Evolutionary conservation across 2,329 filamentous ascomycete genomes (phyloP), one percentile per base, ranked within the genome.

Genomic region (Penicillium polonicum): DNA sequence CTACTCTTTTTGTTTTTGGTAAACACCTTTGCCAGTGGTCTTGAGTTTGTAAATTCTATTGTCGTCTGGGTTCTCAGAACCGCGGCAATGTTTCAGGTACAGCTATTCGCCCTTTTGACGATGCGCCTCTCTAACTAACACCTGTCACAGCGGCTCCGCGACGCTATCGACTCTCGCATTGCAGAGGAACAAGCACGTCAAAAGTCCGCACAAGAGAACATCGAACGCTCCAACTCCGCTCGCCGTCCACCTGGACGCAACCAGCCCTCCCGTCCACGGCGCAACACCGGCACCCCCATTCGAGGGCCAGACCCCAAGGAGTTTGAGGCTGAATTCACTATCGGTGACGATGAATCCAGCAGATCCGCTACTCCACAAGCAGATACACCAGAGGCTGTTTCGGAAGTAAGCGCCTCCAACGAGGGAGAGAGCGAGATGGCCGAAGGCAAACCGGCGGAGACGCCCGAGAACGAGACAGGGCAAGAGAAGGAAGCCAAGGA

Each of bases 101-200:
- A 54, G 13, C 21, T 46, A 27, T 46, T 31, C 31, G 42, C 15
- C 21, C 45, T 36, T 49, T 48, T 45, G 50, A 23, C 10, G 17
- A 41, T 63, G 43, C 21, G 36, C 55, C 48, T 33, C 42, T 13
- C 27, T 25, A 17, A 41, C 13, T 50, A 50, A 48, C 46, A 36
- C 29, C 19, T n/a, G 5, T 50, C 21, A 41, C 72, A 94, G 89
- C 85, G 90, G 80, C 81, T 96, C 67, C 90, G 91, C 78, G 90
- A 88, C 69, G 89, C 89, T 59, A 91, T 96, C 73, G 90, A 96
- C 73, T 87, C 87, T 68, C 88, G 88, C 69, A 94, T 97, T 69
- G 90, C 91, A 69, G 91, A 96, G 78, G 92, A 97, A 78, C 91
- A 96, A 76, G 89, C 91, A 57, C 88, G 90, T 58, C 89, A 92